Evolutionary conservation across 352 stramenopile species (phyloP).

Genomic region (Pythium guiyangense): DNA sequence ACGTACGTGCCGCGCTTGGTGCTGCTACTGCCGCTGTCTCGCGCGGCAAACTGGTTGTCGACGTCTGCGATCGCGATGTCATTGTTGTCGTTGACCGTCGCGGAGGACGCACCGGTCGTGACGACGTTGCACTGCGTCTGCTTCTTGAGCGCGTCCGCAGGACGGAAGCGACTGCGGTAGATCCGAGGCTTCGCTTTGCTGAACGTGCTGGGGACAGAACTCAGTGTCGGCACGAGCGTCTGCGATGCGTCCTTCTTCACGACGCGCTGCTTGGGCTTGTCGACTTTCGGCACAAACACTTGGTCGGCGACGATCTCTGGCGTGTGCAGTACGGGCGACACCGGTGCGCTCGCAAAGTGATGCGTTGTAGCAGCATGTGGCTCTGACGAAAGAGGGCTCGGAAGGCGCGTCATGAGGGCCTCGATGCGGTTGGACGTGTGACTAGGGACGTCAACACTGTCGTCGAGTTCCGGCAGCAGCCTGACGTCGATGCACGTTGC

Average conservation of each 20-base stretch:
- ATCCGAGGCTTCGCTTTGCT: constrained; percentile 43
- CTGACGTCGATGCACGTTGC: background rate
- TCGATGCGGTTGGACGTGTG: no score
- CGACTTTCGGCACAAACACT: constrained; percentile 3
- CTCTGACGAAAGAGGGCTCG: background rate
- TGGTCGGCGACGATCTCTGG: constrained; percentile 7
- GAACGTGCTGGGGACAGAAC: constrained; percentile 62
- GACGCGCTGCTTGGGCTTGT: background rate
- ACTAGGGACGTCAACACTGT: background rate
- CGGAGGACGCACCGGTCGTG: constrained; percentile 16
- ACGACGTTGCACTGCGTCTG: constrained; percentile 44
- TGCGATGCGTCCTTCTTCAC: background rate
- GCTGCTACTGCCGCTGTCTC: background rate
- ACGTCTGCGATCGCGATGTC: no score
- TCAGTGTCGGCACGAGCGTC: constrained; percentile 27
- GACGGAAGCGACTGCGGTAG: constrained; percentile 34
- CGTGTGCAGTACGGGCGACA: constrained; percentile 1
- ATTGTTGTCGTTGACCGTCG: background rate
- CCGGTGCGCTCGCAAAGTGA: background rate
- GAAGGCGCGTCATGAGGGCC: no score
- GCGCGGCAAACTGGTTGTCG: background rate
- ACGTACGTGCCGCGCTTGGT: background rate
- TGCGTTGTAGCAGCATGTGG: background rate
- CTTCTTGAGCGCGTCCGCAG: constrained; percentile 18
- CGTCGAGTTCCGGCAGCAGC: background rate